Evolutionary conservation across 2,329 filamentous ascomycete genomes (phyloP).

Genomic region (Davidsoniella virescens): DNA sequence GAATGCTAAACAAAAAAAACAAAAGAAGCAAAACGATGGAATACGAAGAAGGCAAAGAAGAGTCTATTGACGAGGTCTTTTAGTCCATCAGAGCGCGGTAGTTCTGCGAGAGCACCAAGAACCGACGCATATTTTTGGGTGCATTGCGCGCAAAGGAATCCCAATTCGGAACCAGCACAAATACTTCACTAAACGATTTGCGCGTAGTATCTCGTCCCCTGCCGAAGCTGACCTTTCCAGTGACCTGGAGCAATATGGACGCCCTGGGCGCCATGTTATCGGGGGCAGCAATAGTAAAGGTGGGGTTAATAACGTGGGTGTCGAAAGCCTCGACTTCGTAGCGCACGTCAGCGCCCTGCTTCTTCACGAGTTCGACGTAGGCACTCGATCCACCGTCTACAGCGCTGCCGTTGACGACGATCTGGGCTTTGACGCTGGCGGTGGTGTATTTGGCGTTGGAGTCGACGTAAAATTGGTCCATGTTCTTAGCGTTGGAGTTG

Average conservation of each 20-base stretch:
- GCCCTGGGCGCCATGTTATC: conserved; percentile 40
- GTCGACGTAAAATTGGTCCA: conserved; percentile 55
- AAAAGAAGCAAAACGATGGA: background rate
- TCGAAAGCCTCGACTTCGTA: conserved; percentile 67
- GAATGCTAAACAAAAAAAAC: background rate
- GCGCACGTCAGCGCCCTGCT: conserved; percentile 38
- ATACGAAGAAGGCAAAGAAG: background rate
- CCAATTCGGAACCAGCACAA: conserved; percentile 67
- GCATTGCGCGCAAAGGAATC: conserved; percentile 34
- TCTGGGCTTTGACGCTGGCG: conserved; percentile 39
- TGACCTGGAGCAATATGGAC: conserved; percentile 57
- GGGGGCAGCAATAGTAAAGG: conserved; percentile 41
- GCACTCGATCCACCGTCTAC: conserved; percentile 44
- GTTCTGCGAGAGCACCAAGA: conserved; percentile 57
- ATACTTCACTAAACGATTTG: conserved; percentile 62
- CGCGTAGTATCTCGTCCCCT: conserved; percentile 44
- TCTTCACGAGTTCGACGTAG: conserved; percentile 52
- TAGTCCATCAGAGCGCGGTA: conserved; percentile 35
- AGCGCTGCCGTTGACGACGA: conserved; percentile 64
- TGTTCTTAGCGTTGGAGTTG: conserved; percentile 37
- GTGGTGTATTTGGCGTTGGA: conserved; percentile 10
- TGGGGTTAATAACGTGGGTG: conserved; percentile 59
- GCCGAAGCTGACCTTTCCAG: conserved; percentile 55
- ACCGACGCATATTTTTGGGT: conserved; percentile 36
- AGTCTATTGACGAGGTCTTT: background rate